Conservation (phyloP, 108 stramenopile species). For the Fistulifera pelliculosa region DNA sequence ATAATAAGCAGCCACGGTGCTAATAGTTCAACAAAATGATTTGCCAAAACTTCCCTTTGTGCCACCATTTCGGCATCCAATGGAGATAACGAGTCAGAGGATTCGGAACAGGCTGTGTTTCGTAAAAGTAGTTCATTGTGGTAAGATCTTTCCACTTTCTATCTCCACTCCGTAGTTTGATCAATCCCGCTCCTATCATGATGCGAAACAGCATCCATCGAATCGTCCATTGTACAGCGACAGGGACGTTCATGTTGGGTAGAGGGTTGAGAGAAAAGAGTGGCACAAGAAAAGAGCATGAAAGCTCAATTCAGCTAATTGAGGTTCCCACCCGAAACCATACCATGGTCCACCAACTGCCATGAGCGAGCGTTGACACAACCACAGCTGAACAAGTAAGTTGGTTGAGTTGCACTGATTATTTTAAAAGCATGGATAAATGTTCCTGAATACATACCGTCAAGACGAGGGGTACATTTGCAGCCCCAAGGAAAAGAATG, state of each 20-base stretch:
- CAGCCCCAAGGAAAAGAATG: conserved; percentile 37
- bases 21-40: conserved; percentile 63
- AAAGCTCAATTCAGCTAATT: conserved; percentile 49
- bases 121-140: conserved; percentile 61
- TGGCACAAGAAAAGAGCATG: conserved; percentile 65
- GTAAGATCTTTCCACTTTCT: conserved; percentile 53
- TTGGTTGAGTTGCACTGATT: too few relatives aligned
- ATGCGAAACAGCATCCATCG: conserved; percentile 56
- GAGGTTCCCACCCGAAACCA: conserved; percentile 67
- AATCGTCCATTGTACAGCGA: conserved; percentile 30
- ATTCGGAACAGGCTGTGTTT: conserved; percentile 66
- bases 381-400: conserved; percentile 22
- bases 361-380: conserved; percentile 56
- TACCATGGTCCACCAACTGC: conserved; percentile 51
- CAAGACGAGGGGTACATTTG: conserved; percentile 49
- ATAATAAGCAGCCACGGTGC: conserved; percentile 46
- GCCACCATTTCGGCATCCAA: conserved; percentile 43
- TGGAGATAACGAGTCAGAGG: conserved; percentile 50
- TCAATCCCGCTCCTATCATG: conserved; percentile 63
- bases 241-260: conserved; percentile 22
- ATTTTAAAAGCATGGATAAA: too few relatives aligned
- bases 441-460: too few relatives aligned
- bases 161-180: conserved; percentile 42
- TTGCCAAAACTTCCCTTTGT: conserved; percentile 44
- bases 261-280: conserved; percentile 36